Evolutionary conservation across 2,329 filamentous ascomycete genomes (phyloP).

Genomic region (Fusarium transvaalense): DNA sequence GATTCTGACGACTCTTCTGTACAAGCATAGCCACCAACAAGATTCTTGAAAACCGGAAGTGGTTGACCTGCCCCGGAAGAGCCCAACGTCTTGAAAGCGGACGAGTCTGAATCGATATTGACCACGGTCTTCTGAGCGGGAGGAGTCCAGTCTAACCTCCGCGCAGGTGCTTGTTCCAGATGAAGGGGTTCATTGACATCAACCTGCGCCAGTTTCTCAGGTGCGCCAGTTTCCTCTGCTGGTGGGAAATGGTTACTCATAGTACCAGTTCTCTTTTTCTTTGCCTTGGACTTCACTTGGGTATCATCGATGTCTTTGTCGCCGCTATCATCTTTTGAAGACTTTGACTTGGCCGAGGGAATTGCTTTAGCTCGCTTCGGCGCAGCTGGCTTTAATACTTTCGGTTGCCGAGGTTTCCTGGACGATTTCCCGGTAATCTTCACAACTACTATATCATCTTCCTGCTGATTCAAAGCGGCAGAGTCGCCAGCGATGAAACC

Average conservation of each 20-base stretch:
- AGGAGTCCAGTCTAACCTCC: conserved; percentile 77
- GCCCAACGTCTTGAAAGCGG: conserved; percentile 34
- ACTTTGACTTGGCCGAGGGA: conserved; percentile 3
- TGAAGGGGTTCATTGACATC: conserved; percentile 53
- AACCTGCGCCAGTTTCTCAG: conserved; percentile 30
- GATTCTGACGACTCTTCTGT: conserved; percentile 46
- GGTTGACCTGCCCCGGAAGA: conserved; percentile 22
- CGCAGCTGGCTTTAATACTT: conserved; percentile 30
- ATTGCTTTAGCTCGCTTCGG: conserved; percentile 23
- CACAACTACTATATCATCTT: conserved; percentile 42
- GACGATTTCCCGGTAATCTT: conserved; percentile 37
- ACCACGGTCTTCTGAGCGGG: conserved; percentile 58
- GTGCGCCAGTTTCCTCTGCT: conserved; percentile 28
- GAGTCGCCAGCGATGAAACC: conserved; percentile 7
- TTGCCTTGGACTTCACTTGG: conserved; percentile 52
- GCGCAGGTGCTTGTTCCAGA: conserved; percentile 64
- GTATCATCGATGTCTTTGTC: conserved; percentile 50
- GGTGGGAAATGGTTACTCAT: conserved; percentile 53
- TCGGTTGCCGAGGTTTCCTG: conserved; percentile 38
- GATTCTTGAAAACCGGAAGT: conserved; percentile 57
- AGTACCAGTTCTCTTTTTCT: conserved; percentile 46
- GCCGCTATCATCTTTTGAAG: conserved; percentile 6
- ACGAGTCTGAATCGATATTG: conserved; percentile 50
- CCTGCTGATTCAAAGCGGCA: background rate
- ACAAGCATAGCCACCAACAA: conserved; percentile 60